Evolutionary conservation across 768 basidiomycete species (phyloP).

Genomic region (Sistotremastrum suecicum): DNA sequence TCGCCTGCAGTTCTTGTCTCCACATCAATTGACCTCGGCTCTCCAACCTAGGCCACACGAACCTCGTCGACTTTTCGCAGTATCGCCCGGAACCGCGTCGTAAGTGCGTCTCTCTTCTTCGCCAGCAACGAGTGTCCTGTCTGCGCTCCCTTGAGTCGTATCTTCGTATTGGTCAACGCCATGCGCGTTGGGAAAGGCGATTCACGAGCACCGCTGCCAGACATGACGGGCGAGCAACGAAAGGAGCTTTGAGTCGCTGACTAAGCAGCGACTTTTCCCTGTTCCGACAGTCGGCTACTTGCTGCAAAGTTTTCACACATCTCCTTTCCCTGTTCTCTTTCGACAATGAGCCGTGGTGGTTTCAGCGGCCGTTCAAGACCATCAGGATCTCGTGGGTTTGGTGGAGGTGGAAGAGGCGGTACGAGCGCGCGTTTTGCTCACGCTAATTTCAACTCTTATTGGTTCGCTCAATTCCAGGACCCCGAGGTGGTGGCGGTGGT

Average conservation of each 20-base stretch:
- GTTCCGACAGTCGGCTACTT: no score
- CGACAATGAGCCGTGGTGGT: slow-evolving; percentile 4
- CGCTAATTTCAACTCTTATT: neutral
- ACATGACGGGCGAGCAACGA: slow-evolving; percentile 35
- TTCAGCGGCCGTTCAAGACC: slow-evolving; percentile 38
- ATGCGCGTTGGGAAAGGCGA: slow-evolving; percentile 95
- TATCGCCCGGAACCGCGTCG: slow-evolving; percentile 87
- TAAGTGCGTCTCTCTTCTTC: slow-evolving; percentile 96
- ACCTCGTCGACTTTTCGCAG: slow-evolving; percentile 97
- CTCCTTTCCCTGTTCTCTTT: no score
- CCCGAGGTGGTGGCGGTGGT: slow-evolving; percentile 43
- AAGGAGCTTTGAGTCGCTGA: no score
- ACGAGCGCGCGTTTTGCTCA: neutral
- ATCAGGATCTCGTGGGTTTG: slow-evolving; percentile 39
- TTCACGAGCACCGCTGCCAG: slow-evolving; percentile 80
- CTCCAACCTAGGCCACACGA: slow-evolving; percentile 11
- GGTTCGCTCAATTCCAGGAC: slow-evolving; percentile 15
- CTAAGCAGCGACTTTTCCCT: no score
- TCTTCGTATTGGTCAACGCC: slow-evolving; percentile 88
- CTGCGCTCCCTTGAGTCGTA: slow-evolving; percentile 81
- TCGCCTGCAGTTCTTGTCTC: slow-evolving; percentile 45
- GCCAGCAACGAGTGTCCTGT: slow-evolving; percentile 91
- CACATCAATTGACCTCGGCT: neutral
- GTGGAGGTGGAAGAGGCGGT: slow-evolving; percentile 25
- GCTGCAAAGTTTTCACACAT: no score